These are phyloP conservation scores for Brassica napus DNA, from an alignment of 345 rosid species.

Conservation along the genomic window DNA sequence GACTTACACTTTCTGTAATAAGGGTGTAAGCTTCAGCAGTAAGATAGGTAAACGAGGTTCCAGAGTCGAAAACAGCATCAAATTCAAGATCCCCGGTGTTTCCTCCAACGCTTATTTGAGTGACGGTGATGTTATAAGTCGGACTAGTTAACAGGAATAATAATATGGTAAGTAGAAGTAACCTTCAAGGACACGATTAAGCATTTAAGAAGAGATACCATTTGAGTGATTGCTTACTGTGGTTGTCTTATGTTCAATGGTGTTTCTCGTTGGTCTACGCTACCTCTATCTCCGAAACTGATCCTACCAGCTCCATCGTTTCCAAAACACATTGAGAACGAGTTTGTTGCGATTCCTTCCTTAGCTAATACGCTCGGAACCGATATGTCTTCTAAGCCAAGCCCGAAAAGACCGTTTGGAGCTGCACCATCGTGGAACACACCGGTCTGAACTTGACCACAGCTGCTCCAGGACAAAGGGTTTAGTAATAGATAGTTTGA, in stretches of 20 bases:
- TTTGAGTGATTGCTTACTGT: constrained; percentile 51
- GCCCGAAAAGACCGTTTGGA: constrained; percentile 95
- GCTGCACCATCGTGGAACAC: constrained; percentile 84
- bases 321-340: constrained; percentile 96
- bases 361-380: constrained; percentile 90
- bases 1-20: constrained; percentile 65
- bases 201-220: background rate
- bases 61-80: constrained; percentile 83
- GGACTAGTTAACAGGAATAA: constrained; percentile 53
- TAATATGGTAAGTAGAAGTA: background rate
- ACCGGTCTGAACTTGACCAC: constrained; percentile 88
- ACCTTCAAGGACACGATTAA: background rate
- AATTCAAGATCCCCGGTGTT: constrained; percentile 54
- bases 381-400: constrained; percentile 74
- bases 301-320: constrained; percentile 76
- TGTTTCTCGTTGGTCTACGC: constrained; percentile 73
- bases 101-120: constrained; percentile 62
- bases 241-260: constrained; percentile 66
- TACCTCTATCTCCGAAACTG: constrained; percentile 90
- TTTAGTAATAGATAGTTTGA: background rate
- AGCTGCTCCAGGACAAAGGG: constrained; percentile 49
- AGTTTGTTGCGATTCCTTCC: constrained; percentile 62
- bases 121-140: constrained; percentile 76
- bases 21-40: constrained; percentile 71
- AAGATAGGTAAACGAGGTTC: constrained; percentile 91